These are phyloP conservation scores for Paramecium caudatum DNA, from an alignment of 73 alveolate species.

Conservation along the genomic window DNA sequence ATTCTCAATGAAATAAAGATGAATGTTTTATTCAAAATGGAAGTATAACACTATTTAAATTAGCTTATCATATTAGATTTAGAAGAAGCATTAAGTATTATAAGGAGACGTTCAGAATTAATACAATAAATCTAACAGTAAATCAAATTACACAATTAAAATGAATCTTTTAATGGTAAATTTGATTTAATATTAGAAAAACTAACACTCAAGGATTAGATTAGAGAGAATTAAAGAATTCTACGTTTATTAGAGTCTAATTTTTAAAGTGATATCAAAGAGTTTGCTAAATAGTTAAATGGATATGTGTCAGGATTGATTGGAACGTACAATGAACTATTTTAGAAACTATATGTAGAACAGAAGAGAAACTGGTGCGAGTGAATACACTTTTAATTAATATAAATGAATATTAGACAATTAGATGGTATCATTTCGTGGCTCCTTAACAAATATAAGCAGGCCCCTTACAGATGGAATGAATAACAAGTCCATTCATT, in stretches of 20 bases:
- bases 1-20: background rate
- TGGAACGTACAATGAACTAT: background rate
- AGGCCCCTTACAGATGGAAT: constrained; percentile 55
- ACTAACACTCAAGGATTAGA: background rate
- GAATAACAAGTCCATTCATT: background rate
- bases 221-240: background rate
- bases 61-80: constrained; percentile 26
- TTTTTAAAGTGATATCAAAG: constrained; percentile 7
- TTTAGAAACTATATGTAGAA: constrained; percentile 8
- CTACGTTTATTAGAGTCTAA: background rate
- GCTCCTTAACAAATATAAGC: constrained; percentile 34
- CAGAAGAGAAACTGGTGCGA: constrained; percentile 19
- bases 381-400: background rate
- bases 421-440: constrained; percentile 41
- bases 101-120: background rate
- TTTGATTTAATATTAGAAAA: background rate
- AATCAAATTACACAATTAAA: constrained; percentile 16
- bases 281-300: constrained; percentile 8
- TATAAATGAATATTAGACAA: constrained; percentile 63
- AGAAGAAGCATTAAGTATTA: constrained; percentile 13
- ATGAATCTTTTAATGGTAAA: constrained; percentile 15
- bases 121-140: background rate
- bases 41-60: background rate
- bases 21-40: background rate
- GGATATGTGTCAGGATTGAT: background rate